Evolutionary conservation across 2,329 filamentous ascomycete genomes (phyloP).

Genomic region (Aspergillus sp.): DNA sequence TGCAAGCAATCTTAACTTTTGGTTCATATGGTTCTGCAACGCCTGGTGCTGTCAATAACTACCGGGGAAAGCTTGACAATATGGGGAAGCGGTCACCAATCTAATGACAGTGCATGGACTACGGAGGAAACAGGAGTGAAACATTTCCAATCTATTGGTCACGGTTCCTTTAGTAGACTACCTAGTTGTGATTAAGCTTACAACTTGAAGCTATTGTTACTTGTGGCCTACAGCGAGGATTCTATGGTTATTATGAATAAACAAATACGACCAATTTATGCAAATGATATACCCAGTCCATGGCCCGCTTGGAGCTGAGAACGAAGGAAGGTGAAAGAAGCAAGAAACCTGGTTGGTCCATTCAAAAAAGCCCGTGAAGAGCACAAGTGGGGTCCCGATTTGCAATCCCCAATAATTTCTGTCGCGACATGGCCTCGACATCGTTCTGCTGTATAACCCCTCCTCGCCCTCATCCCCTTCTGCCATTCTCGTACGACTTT

Average conservation of each 20-base stretch:
- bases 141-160: background rate
- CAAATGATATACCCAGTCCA: background rate
- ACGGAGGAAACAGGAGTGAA: too few species aligned
- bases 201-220: background rate
- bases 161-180: too few species aligned
- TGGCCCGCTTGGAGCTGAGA: background rate
- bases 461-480: background rate
- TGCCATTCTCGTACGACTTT: background rate
- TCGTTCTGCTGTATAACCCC: constrained; percentile 2
- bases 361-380: background rate
- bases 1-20: too few species aligned
- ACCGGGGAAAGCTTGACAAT: too few species aligned
- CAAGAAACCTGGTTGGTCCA: constrained; percentile 2
- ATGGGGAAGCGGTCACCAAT: too few species aligned
- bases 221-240: background rate
- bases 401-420: constrained; percentile 5
- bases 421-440: background rate
- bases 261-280: background rate
- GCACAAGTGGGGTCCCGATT: constrained; percentile 7
- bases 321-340: constrained; percentile 1
- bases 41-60: too few species aligned
- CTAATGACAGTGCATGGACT: background rate
- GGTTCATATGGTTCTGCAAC: too few species aligned
- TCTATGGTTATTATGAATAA: too few species aligned
- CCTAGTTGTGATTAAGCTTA: background rate